phyloP scores from a whole-genome alignment of 768 basidiomycete species.

The Nidularia sp. region DNA sequence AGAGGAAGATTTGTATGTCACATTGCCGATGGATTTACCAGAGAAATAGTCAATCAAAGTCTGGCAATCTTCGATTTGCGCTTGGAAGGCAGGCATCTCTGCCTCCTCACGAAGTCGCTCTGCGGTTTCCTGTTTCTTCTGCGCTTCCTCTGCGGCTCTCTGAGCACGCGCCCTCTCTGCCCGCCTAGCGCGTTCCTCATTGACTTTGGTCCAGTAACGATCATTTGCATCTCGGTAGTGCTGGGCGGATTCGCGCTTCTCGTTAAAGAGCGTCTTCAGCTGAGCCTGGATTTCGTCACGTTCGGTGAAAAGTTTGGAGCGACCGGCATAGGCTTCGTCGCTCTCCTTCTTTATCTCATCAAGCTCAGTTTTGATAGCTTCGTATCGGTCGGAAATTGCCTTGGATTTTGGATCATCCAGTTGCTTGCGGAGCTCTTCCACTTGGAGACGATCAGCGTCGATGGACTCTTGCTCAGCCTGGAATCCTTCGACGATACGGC shows the following conservation, averaged over 20 bases:
- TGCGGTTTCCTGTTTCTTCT: slow-evolving; percentile 76
- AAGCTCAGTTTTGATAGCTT: slow-evolving; percentile 78
- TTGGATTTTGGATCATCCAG: slow-evolving; percentile 90
- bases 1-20: slow-evolving; percentile 35
- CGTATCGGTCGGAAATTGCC: slow-evolving; percentile 76
- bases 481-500: slow-evolving; percentile 78
- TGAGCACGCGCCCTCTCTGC: slow-evolving; percentile 75
- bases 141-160: slow-evolving; percentile 71
- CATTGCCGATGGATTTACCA: slow-evolving; percentile 51
- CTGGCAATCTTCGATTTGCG: slow-evolving; percentile 94
- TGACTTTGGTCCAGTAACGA: slow-evolving; percentile 75
- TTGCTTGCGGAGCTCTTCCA: slow-evolving; percentile 79
- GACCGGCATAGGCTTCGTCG: slow-evolving; percentile 78
- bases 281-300: slow-evolving; percentile 69
- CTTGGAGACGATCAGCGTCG: slow-evolving; percentile 65
- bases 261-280: slow-evolving; percentile 65
- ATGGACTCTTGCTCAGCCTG: slow-evolving; percentile 77
- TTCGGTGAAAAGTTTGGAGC: slow-evolving; percentile 83
- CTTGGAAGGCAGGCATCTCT: slow-evolving; percentile 81
- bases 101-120: slow-evolving; percentile 89
- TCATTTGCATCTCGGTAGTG: slow-evolving; percentile 82
- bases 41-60: slow-evolving; percentile 85
- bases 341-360: slow-evolving; percentile 82
- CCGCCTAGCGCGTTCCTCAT: slow-evolving; percentile 83
- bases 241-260: slow-evolving; percentile 71